Percentiles rank a stretch among this genome's conserved stretches.
phyloP scores from a whole-genome alignment of 2,329 filamentous ascomycete species.

The Keithomyces neogunnii region DNA sequence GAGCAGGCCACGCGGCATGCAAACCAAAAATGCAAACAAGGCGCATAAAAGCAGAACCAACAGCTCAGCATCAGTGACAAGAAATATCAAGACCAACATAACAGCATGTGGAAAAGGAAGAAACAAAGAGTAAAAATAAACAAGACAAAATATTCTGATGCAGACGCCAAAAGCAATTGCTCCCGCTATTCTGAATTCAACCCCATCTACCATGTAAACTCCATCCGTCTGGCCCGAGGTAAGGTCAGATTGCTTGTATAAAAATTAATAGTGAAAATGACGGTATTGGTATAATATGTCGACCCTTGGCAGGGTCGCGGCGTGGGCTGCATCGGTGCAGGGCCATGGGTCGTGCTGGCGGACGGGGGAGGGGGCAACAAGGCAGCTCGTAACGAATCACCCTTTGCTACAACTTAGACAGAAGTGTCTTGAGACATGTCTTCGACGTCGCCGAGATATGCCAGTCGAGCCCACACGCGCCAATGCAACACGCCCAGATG shows the following conservation, averaged over 20 bases:
- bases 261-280: not conserved
- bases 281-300: no score
- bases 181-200: slow-evolving; percentile 1
- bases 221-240: not conserved
- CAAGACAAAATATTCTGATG: slow-evolving; percentile 4
- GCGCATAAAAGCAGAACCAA: not conserved
- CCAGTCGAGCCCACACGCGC: slow-evolving; percentile 75
- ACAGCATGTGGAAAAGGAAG: not conserved
- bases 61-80: not conserved
- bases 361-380: not conserved
- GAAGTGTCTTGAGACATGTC: slow-evolving; percentile 22
- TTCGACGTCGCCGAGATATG: slow-evolving; percentile 47
- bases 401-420: not conserved
- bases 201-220: slow-evolving; percentile 8
- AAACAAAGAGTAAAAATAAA: not conserved
- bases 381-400: not conserved
- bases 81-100: not conserved
- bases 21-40: not conserved
- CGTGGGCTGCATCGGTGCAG: no score
- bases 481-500: slow-evolving; percentile 84
- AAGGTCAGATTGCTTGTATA: not conserved
- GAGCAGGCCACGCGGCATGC: not conserved
- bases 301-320: no score
- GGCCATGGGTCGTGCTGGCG: not conserved
- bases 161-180: slow-evolving; percentile 10